Evolutionary conservation across 768 basidiomycete genomes (phyloP).

Genomic region (Collybiopsis luxurians): DNA sequence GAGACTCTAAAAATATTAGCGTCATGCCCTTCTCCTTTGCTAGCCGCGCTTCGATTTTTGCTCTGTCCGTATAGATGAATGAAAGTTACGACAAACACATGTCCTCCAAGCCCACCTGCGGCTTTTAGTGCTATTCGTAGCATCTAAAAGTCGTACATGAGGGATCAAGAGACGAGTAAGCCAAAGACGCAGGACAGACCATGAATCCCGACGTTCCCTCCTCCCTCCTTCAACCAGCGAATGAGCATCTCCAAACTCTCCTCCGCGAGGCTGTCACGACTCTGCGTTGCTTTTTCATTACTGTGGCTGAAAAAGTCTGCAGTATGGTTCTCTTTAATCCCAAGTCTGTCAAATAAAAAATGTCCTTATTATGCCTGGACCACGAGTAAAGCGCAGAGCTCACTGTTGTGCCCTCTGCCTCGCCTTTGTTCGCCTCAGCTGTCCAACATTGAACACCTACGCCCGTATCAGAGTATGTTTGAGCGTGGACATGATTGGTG

Average conservation of each 20-base stretch:
- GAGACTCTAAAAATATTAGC: constrained; percentile 91
- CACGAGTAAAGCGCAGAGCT: constrained; percentile 14
- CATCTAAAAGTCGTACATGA: constrained; percentile 54
- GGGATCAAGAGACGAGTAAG: no score
- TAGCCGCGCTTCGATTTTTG: constrained; percentile 81
- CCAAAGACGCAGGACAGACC: constrained; percentile 66
- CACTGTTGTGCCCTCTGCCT: constrained; percentile 75
- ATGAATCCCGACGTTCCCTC: constrained; percentile 97
- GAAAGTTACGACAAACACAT: background rate
- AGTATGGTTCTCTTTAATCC: constrained; percentile 88
- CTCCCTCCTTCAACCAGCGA: constrained; percentile 90
- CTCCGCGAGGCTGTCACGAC: constrained; percentile 79
- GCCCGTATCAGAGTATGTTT: constrained; percentile 2
- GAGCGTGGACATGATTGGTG: background rate
- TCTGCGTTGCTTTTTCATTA: constrained; percentile 72
- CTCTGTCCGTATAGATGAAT: constrained; percentile 38
- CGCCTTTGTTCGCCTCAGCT: constrained; percentile 85
- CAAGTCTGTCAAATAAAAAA: constrained; percentile 45
- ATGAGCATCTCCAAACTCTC: constrained; percentile 96
- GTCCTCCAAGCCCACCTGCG: constrained; percentile 51
- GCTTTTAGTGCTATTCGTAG: constrained; percentile 85
- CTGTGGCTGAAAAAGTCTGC: constrained; percentile 87
- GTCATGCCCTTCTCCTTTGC: constrained; percentile 82
- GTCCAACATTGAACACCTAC: constrained; percentile 98
- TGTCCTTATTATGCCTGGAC: background rate